A percentile compares a stretch with the other conserved stretches of the same genome.
phyloP scores from a whole-genome alignment of 2,329 filamentous ascomycete species.

The Aspergillus tanneri region DNA sequence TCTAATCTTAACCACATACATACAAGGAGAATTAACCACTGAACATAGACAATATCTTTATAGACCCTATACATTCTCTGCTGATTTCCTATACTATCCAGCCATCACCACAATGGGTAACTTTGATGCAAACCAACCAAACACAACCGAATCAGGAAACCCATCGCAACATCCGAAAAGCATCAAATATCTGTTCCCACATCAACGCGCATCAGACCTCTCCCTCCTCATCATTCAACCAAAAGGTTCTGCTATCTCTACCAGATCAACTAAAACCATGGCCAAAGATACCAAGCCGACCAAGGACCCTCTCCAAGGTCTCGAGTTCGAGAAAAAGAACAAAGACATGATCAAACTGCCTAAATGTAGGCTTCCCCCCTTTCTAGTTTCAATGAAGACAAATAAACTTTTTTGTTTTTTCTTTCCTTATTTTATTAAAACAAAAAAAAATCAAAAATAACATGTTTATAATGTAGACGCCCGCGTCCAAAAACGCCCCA shows the following conservation, averaged over 20 bases:
- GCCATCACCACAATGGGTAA: no score
- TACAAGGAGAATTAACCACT: no score
- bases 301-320: slow-evolving; percentile 13
- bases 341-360: slow-evolving; percentile 37
- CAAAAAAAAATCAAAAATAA: slow-evolving; percentile 1
- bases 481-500: slow-evolving; percentile 55
- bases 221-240: not conserved
- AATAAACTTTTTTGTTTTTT: no score
- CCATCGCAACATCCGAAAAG: not conserved
- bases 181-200: not conserved
- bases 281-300: not conserved
- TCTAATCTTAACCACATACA: no score
- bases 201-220: not conserved
- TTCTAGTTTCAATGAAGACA: no score
- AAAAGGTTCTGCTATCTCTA: not conserved
- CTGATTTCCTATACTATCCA: no score
- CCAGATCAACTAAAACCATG: no score
- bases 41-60: no score
- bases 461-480: slow-evolving; percentile 40
- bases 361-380: slow-evolving; percentile 28
- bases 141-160: not conserved
- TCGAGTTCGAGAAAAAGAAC: slow-evolving; percentile 43
- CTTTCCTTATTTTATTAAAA: not conserved
- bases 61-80: no score
- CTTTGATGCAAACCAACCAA: slow-evolving; percentile 4